Base-by-base conservation (phyloP, 371 early-diverging fungal species). In the Mortierella sp. region DNA sequence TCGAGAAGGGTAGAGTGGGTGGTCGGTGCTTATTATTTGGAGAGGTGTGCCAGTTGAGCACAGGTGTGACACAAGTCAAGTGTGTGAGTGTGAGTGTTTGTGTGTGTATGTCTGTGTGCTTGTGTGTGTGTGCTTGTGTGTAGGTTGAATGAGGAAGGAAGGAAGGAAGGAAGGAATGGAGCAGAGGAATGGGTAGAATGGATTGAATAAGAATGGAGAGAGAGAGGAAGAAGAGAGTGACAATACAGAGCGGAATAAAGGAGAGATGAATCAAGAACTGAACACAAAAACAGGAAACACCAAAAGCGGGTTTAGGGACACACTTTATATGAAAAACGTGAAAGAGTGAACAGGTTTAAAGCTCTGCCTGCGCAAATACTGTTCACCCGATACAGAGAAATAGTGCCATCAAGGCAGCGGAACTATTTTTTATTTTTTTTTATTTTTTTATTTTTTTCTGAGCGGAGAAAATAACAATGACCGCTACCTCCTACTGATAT, bases 281-380 rank as follows among this genome's bases (percentile, higher is more conserved):
- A 57, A n/a, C 30, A 20, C n/a, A 26, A 28, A 61, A n/a, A 45
- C 35, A 43, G 16, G 45, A 26, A 58, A 18, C 22, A 22, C 28
- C n/a, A 39, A 30, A 52, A 30, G 40, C 26, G 57, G 30, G 40
- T 32, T 52, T 64, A 20, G 52, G 11, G 55, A n/a, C 22, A 2
- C 12, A 22, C 32, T 67, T 67, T 67, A 67, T 67, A 67, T 59
- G 47, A 47, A 61, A n/a, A 51, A 52, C 11, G 12, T 20, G 30
- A 39, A 51, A 16, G 47, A 47, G 47, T 45, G 47, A 67, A 57
- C 67, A 43, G 67, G 58, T 67, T 61, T 49, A 26, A 24, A 22
- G 16, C 35, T 9, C 9, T n/a, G n/a, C 20, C 55, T 67, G 45
- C 67, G 67, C 67, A 68, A 68, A 59, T 68, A 68, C 58, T 61